Conservation (phyloP, 2,329 filamentous ascomycete species). For the Xylaria sp. region DNA sequence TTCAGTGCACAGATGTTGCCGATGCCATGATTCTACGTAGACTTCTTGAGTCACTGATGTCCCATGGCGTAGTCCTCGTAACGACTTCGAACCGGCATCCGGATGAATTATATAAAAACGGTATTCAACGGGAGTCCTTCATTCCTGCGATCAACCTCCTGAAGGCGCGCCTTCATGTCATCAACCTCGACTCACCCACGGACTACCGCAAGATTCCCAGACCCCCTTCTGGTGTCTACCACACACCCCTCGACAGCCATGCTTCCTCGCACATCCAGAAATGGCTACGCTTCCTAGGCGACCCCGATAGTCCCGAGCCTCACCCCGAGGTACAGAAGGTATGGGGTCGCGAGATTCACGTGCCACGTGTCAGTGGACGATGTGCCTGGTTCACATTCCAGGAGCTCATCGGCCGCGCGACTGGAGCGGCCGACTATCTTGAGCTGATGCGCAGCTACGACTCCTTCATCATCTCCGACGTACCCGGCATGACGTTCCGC, state of each 20-base stretch:
- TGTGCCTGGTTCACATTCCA: slow-evolving; percentile 90
- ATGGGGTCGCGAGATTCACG: slow-evolving; percentile 86
- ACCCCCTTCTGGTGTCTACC: slow-evolving; percentile 88
- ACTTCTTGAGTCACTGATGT: slow-evolving; percentile 85
- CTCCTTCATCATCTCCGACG: slow-evolving; percentile 83
- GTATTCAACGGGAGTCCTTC: slow-evolving; percentile 92
- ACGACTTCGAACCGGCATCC: slow-evolving; percentile 97
- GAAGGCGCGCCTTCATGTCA: slow-evolving; percentile 74
- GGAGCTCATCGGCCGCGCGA: slow-evolving; percentile 82
- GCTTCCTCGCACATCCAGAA: slow-evolving; percentile 79
- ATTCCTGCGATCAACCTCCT: slow-evolving; percentile 92
- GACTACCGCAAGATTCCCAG: slow-evolving; percentile 97
- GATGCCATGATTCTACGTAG: slow-evolving; percentile 95
- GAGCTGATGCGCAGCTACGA: slow-evolving; percentile 88
- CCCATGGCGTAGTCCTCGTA: slow-evolving; percentile 91
- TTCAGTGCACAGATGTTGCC: slow-evolving; percentile 96
- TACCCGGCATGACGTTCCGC: slow-evolving; percentile 84
- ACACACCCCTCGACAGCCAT: slow-evolving; percentile 75
- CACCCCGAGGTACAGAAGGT: slow-evolving; percentile 75
- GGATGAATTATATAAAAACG: slow-evolving; percentile 95
- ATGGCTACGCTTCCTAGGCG: slow-evolving; percentile 93
- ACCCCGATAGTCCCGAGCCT: slow-evolving; percentile 68
- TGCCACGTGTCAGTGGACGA: slow-evolving; percentile 80
- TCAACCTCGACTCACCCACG: slow-evolving; percentile 90
- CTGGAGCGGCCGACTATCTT: slow-evolving; percentile 89